phyloP scores from a whole-genome alignment of 257 asterid genomes.

The Fraxinus excelsior region DNA sequence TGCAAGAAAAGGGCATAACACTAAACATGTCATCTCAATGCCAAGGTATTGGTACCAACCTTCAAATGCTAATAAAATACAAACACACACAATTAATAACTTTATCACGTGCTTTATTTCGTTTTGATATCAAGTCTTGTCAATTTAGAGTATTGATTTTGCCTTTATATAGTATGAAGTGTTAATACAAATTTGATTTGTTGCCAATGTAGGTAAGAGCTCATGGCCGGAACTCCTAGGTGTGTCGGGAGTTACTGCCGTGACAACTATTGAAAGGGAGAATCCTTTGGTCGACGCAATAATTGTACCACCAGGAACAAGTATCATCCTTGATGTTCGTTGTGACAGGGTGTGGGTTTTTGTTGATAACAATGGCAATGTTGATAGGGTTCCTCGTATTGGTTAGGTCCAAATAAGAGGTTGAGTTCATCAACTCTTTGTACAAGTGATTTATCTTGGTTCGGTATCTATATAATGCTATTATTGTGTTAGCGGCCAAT shows the following conservation, averaged over 20 bases:
- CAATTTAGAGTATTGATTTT: too few relatives aligned
- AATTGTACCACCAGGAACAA: conserved; percentile 22
- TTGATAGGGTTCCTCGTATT: conserved; percentile 12
- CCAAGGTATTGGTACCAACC: background rate
- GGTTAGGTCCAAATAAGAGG: conserved; percentile 14
- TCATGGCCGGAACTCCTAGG: conserved; percentile 36
- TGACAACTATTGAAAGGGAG: conserved; percentile 13
- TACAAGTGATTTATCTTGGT: background rate
- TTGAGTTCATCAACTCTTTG: too few relatives aligned
- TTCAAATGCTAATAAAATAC: too few relatives aligned
- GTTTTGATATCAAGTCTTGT: too few relatives aligned
- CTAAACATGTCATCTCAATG: background rate
- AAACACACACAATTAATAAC: too few relatives aligned
- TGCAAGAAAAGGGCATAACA: background rate
- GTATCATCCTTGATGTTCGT: background rate
- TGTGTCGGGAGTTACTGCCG: conserved; percentile 5
- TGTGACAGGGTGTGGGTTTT: conserved; percentile 38
- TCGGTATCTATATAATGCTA: too few relatives aligned
- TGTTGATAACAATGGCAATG: conserved; percentile 18
- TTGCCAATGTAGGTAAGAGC: conserved; percentile 20
- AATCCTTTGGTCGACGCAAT: conserved; percentile 18
- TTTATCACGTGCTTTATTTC: too few relatives aligned
- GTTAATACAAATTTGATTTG: background rate
- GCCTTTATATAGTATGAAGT: background rate
- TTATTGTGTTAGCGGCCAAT: too few relatives aligned